Evolutionary conservation across 2,329 filamentous ascomycete genomes (phyloP).

Genomic region (Plenodomus lindquistii): DNA sequence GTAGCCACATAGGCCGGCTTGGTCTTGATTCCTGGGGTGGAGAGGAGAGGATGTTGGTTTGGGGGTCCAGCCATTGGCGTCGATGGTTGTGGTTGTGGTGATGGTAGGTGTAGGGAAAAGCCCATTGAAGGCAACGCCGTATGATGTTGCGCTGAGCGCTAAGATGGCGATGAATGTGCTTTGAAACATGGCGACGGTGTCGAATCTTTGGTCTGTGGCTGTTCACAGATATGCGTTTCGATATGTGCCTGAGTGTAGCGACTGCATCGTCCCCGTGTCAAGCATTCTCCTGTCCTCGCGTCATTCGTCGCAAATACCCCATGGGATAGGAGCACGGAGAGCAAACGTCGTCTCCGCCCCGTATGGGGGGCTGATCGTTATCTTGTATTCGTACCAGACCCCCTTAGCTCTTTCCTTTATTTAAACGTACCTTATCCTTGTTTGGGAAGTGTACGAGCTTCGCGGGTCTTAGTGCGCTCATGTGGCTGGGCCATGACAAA

Average conservation of each 20-base stretch:
- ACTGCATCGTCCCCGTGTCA: neutral
- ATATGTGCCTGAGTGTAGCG: neutral
- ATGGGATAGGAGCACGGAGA: neutral
- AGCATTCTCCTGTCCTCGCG: neutral
- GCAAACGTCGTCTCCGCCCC: neutral
- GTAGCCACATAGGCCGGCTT: constrained; percentile 14
- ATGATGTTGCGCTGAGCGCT: constrained; percentile 5
- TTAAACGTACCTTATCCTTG: constrained; percentile 1
- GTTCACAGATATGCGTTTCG: neutral
- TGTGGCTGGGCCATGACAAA: neutral
- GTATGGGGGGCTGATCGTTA: neutral
- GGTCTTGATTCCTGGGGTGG: constrained; percentile 12
- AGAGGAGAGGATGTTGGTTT: constrained; percentile 12
- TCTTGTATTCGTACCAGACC: neutral
- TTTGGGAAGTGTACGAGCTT: constrained; percentile 1
- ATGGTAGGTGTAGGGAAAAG: constrained; percentile 9
- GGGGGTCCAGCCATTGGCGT: constrained; percentile 13
- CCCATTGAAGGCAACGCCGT: constrained; percentile 9
- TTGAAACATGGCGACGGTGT: constrained; percentile 1
- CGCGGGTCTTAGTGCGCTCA: neutral
- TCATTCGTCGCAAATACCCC: neutral
- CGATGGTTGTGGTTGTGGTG: too few species aligned
- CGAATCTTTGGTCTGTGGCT: too few species aligned
- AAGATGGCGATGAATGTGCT: constrained; percentile 6
- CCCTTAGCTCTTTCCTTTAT: neutral